phyloP scores from a whole-genome alignment of 1,284 basidiomycete genomes.

The Coniferiporia sulphurascens region DNA sequence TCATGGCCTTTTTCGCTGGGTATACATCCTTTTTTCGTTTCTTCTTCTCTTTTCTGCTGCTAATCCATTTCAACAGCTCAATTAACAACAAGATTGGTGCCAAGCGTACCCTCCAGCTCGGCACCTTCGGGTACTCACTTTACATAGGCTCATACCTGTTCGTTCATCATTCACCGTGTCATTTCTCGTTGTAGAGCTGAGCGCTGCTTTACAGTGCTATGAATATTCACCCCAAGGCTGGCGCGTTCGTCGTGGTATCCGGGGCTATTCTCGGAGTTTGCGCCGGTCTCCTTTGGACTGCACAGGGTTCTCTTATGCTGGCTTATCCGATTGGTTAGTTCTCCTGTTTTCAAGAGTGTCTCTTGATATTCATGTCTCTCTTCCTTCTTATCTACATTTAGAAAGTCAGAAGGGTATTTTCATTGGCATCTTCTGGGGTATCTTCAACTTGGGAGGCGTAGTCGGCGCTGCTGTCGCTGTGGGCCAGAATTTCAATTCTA shows the following conservation, averaged over 20 bases:
- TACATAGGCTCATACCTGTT: slow-evolving; percentile 44
- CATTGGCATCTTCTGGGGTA: slow-evolving; percentile 58
- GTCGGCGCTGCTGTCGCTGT: slow-evolving; percentile 58
- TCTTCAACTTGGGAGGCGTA: slow-evolving; percentile 64
- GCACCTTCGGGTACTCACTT: slow-evolving; percentile 42
- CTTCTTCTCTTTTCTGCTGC: background rate
- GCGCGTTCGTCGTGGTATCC: slow-evolving; percentile 46
- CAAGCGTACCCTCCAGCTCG: slow-evolving; percentile 41
- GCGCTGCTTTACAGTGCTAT: slow-evolving; percentile 23
- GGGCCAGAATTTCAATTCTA: slow-evolving; percentile 43
- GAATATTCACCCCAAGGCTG: slow-evolving; percentile 26
- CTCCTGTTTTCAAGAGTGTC: slow-evolving; percentile 44
- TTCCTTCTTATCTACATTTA: slow-evolving; percentile 28
- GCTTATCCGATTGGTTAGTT: slow-evolving; percentile 42
- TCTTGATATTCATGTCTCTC: slow-evolving; percentile 23
- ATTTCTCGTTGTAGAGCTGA: background rate
- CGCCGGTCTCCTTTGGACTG: slow-evolving; percentile 57
- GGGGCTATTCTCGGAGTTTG: slow-evolving; percentile 54
- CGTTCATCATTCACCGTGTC: slow-evolving; percentile 14
- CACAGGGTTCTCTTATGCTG: slow-evolving; percentile 54
- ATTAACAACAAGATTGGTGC: slow-evolving; percentile 35
- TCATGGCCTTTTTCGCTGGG: slow-evolving; percentile 24
- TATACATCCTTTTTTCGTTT: background rate
- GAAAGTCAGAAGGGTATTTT: slow-evolving; percentile 36
- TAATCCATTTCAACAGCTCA: slow-evolving; percentile 3